A percentile compares a stretch with the other conserved stretches of the same genome.
Conservation (phyloP, 2,329 filamentous ascomycete genomes). For the Alternaria viburni region DNA sequence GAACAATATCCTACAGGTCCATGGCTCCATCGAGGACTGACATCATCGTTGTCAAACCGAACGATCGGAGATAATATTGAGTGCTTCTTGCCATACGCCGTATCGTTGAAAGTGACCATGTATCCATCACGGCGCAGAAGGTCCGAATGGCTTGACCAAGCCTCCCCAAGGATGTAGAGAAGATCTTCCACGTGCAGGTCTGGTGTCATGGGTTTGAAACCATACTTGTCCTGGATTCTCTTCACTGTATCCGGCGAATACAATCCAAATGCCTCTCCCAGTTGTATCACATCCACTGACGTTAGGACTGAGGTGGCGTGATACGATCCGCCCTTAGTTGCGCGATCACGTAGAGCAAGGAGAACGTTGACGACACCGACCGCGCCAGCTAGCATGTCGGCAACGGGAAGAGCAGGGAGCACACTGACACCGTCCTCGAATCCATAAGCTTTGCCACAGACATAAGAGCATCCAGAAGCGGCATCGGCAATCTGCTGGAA, state of each 20-base stretch:
- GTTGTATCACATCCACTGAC: background rate
- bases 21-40: background rate
- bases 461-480: conserved; percentile 27
- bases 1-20: background rate
- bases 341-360: conserved; percentile 33
- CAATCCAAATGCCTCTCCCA: background rate
- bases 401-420: conserved; percentile 35
- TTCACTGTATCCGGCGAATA: background rate
- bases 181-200: background rate
- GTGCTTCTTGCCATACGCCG: background rate
- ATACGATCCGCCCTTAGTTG: conserved; percentile 21
- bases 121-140: background rate
- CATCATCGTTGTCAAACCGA: background rate
- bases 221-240: background rate
- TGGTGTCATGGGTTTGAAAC: background rate
- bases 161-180: background rate
- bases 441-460: conserved; percentile 42
- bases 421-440: conserved; percentile 26
- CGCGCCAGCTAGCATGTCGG: conserved; percentile 38
- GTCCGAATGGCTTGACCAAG: background rate
- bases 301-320: background rate
- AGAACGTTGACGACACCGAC: conserved; percentile 32
- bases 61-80: background rate
- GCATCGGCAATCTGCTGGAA: conserved; percentile 59
- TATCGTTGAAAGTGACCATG: background rate